A percentile compares a stretch with the other conserved stretches of the same genome.
Evolutionary conservation across 768 basidiomycete species (phyloP).

Genomic region (Gyrodon lividus): DNA sequence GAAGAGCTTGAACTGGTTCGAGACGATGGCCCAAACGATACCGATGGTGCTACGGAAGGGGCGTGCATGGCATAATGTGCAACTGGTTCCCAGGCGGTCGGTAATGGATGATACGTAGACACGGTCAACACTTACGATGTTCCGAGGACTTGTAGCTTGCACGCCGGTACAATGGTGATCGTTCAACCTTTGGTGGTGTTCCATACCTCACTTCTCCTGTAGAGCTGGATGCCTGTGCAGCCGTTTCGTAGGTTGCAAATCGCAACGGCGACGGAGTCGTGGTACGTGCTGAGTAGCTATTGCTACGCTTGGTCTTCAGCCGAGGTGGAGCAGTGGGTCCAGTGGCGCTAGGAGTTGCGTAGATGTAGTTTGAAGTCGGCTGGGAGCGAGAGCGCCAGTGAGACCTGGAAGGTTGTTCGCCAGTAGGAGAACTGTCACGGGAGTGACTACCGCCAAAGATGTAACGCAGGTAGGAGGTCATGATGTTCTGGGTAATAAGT

Average conservation of each 20-base stretch:
- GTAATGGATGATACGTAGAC: background rate
- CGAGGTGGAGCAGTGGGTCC: constrained; percentile 38
- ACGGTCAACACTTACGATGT: constrained; percentile 39
- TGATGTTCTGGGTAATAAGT: constrained; percentile 22
- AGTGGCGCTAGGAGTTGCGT: constrained; percentile 33
- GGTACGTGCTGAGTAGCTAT: constrained; percentile 38
- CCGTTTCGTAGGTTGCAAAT: constrained; percentile 36
- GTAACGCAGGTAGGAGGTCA: constrained; percentile 53
- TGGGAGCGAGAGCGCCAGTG: constrained; percentile 44
- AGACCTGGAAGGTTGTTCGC: constrained; percentile 36
- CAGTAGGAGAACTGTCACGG: constrained; percentile 25
- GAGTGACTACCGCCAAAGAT: constrained; percentile 39
- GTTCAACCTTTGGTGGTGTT: constrained; percentile 30
- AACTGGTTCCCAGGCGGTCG: constrained; percentile 11
- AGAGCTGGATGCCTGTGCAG: constrained; percentile 19
- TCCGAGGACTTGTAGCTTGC: constrained; percentile 45
- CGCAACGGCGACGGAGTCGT: constrained; percentile 42
- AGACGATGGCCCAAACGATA: constrained; percentile 41
- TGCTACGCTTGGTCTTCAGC: constrained; percentile 38
- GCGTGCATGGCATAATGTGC: constrained; percentile 33
- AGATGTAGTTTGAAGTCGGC: constrained; percentile 41
- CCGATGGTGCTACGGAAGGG: constrained; percentile 31
- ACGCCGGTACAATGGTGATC: constrained; percentile 40
- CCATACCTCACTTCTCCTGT: constrained; percentile 34
- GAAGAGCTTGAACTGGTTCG: constrained; percentile 55